These are phyloP conservation scores for Micromonas commoda DNA, from an alignment of 139 green algal genomes.

Conservation along the genomic window DNA sequence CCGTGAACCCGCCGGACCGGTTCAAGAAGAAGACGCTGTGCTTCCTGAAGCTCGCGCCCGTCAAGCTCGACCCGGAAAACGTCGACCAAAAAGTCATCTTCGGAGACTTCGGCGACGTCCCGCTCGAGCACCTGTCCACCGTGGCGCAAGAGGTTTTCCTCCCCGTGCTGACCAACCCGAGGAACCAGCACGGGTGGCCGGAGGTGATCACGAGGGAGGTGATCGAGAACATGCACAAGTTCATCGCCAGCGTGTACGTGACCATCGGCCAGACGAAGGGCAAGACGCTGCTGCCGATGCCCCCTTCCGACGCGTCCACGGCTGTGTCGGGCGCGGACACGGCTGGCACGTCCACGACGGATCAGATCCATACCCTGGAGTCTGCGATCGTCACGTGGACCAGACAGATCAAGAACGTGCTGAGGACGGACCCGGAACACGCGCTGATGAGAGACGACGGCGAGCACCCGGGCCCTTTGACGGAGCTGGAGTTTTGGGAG, in stretches of 20 bases:
- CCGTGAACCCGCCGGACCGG: constrained; percentile 55
- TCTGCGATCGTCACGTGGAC: constrained; percentile 75
- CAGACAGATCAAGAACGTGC: constrained; percentile 84
- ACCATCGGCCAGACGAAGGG: constrained; percentile 74
- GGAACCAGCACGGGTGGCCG: constrained; percentile 73
- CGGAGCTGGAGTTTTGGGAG: constrained; percentile 81
- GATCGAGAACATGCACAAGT: constrained; percentile 77
- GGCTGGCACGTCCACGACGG: constrained; percentile 29
- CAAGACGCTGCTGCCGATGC: constrained; percentile 78
- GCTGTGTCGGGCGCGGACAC: neutral
- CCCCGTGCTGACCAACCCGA: constrained; percentile 63
- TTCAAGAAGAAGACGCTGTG: constrained; percentile 76
- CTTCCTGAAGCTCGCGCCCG: constrained; percentile 63
- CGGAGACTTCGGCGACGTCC: constrained; percentile 66
- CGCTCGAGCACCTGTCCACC: constrained; percentile 64
- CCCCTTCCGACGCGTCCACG: constrained; percentile 38
- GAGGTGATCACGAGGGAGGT: constrained; percentile 77
- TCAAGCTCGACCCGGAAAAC: constrained; percentile 56
- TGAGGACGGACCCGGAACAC: constrained; percentile 67
- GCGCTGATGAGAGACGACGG: constrained; percentile 46
- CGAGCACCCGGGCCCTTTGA: constrained; percentile 61
- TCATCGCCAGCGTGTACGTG: constrained; percentile 70
- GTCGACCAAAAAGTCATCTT: constrained; percentile 58
- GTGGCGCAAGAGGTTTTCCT: constrained; percentile 75
- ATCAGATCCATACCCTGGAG: constrained; percentile 83